Percentiles rank a stretch among this genome's conserved stretches.
Conservation (phyloP, 1,139 yeast species). For the Debaryomyces subglobosus region DNA sequence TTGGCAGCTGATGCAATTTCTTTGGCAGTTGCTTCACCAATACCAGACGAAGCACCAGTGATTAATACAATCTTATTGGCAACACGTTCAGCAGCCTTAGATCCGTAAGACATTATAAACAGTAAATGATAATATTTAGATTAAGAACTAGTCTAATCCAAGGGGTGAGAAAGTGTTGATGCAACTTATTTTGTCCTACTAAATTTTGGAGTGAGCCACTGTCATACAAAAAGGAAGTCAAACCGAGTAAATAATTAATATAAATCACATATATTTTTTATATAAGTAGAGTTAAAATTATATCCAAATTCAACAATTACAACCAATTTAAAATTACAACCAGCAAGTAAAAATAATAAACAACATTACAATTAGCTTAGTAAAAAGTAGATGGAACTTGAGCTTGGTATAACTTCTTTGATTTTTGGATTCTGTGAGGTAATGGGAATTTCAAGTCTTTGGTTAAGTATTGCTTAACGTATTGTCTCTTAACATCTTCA, state of each 20-base stretch:
- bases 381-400: constrained; percentile 97
- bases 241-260: not conserved
- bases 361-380: constrained; percentile 42
- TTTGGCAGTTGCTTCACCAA: constrained; percentile 48
- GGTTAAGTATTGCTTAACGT: constrained; percentile 95
- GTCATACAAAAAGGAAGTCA: not conserved
- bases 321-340: constrained; percentile 19
- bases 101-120: constrained; percentile 48
- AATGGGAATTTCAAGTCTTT: constrained; percentile 99
- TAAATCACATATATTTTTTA: constrained; percentile 14
- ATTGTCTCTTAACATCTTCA: constrained; percentile 98
- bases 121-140: not conserved
- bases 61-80: constrained; percentile 62
- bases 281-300: constrained; percentile 15
- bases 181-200: not conserved
- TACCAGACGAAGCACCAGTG: constrained; percentile 79
- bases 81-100: constrained; percentile 59
- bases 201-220: not conserved
- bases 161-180: not conserved
- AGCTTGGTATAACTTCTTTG: constrained; percentile 85
- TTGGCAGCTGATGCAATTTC: constrained; percentile 44
- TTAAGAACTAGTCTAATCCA: not conserved
- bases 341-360: constrained; percentile 13
- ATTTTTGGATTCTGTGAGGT: constrained; percentile 98
- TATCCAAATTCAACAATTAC: constrained; percentile 16